Conservation (phyloP, 2,329 filamentous ascomycete genomes). For the Epichloe coenophiala region DNA sequence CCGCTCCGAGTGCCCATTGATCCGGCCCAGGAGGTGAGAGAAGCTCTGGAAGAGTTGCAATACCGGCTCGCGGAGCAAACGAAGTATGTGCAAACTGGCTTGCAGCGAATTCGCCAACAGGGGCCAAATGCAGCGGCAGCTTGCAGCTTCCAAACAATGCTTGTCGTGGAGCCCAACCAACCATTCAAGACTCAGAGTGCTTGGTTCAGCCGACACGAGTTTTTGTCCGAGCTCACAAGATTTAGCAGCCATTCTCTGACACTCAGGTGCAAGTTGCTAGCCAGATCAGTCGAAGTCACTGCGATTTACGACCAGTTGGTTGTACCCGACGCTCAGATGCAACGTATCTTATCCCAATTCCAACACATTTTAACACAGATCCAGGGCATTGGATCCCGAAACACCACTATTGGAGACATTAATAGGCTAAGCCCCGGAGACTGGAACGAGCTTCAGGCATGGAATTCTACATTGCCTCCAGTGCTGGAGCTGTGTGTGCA, state of each 20-base stretch:
- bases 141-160: background rate
- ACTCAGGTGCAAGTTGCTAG: background rate
- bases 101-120: background rate
- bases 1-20: background rate
- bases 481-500: background rate
- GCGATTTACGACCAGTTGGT: background rate
- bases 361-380: background rate
- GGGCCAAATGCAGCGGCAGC: background rate
- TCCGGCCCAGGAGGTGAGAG: background rate
- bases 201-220: background rate
- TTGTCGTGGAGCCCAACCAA: background rate
- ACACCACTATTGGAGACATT: background rate
- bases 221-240: background rate
- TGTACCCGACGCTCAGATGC: background rate
- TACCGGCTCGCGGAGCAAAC: background rate
- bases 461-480: background rate
- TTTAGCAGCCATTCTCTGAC: background rate
- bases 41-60: background rate
- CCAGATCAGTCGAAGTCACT: background rate
- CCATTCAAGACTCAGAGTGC: background rate
- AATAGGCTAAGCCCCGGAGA: background rate
- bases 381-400: background rate
- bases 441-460: background rate
- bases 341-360: background rate
- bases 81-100: background rate